phyloP scores from a whole-genome alignment of 2,329 filamentous ascomycete species.

The Neurospora crassa region DNA sequence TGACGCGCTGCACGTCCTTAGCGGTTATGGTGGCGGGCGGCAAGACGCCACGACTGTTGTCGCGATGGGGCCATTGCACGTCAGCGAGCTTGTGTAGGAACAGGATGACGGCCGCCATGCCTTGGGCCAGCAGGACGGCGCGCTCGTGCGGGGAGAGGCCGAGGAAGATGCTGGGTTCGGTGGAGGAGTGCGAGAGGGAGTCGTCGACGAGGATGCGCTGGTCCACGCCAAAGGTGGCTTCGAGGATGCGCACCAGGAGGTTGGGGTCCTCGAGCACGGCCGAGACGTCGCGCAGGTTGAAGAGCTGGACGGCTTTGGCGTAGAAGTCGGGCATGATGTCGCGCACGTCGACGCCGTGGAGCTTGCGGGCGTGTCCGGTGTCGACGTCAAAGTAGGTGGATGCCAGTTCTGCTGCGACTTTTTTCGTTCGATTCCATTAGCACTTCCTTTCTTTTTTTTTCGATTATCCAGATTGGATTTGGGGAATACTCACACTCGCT shows the following conservation, averaged over 20 bases:
- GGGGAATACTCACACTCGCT: constrained; percentile 9
- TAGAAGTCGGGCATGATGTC: constrained; percentile 20
- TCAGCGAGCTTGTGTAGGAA: constrained; percentile 17
- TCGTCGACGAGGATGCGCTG: constrained; percentile 12
- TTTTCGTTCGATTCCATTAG: constrained; percentile 1
- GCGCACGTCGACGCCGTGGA: constrained; percentile 15
- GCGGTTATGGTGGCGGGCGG: constrained; percentile 4
- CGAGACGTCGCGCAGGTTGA: constrained; percentile 17
- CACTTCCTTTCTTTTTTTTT: no score
- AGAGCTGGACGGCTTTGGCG: constrained; percentile 14
- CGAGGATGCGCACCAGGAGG: constrained; percentile 11
- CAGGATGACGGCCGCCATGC: constrained; percentile 11
- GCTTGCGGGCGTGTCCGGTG: constrained; percentile 18
- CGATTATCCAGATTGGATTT: no score
- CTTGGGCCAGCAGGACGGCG: constrained; percentile 16
- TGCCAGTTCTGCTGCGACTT: constrained; percentile 15
- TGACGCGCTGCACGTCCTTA: constrained; percentile 6
- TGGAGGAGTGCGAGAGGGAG: constrained; percentile 9
- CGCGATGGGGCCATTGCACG: constrained; percentile 13
- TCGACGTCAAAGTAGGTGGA: constrained; percentile 16
- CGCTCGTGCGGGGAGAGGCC: constrained; percentile 18
- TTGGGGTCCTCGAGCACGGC: constrained; percentile 6
- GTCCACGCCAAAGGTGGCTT: constrained; percentile 11
- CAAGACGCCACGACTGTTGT: not conserved
- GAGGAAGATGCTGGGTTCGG: constrained; percentile 9